Evolutionary conservation across 164 flowering plant genomes (phyloP), one percentile per base, ranked within the genome.

Genomic region (Aristolochia californica): DNA sequence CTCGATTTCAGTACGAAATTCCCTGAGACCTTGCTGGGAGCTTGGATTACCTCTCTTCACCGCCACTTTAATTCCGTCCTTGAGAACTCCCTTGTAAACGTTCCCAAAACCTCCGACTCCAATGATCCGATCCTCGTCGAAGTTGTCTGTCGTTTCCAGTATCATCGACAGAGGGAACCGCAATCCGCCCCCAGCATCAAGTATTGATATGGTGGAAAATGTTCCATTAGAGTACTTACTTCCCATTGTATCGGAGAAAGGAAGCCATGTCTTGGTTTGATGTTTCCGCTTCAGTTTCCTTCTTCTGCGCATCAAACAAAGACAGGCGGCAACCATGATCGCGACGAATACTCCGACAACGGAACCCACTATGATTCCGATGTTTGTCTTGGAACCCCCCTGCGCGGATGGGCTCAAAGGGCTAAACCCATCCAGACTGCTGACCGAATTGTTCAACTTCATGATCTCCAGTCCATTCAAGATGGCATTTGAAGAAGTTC

Each of bases 91-190:
- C 63, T 70, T 82, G 67, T 85, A 90, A n/a, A 87, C 97, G 76
- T 82, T 87, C 18, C 97, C 97, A 57, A 85, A 90, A 20, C 97
- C 97, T 57, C 97, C 97, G 51, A 75, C 73, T 5, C 97, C 97
- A 55, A 90, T 71, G 30, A 82, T 72, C 62, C 77, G 60, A 51
- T 58, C 60, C 57, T 90, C 94, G 66, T 73, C 75, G 53, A 87
- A 90, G 63, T 75, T 77, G 55, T 80, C 75, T 4, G 95, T 90
- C 20, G 97, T 94, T 64, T 85, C 88, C 44, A 74, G 77, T 57
- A 90, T 65, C 25, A 63, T 80, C 21, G 43, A 71, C 38, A 90
- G 71, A 45, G 95, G 78, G 66, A 78, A 75, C 5, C 77, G 74
- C 59, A 83, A 84, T 18, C 83, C 84, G 21, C 67, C 49, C 10